phyloP scores from a whole-genome alignment of 805 yeast species.

The Candida patagonica region DNA sequence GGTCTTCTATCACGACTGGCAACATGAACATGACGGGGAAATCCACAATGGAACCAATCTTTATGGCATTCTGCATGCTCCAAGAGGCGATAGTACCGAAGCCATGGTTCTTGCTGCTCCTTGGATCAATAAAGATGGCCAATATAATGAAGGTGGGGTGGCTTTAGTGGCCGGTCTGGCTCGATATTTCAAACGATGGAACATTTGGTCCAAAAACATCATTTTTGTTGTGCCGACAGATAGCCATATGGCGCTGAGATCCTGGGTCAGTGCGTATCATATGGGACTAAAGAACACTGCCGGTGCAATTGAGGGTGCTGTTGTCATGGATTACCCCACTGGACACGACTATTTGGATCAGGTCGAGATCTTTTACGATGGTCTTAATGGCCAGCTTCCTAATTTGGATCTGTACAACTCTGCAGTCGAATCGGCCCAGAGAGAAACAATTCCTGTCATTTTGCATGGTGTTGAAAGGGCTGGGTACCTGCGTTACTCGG shows the following conservation, averaged over 20 bases:
- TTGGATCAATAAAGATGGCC: constrained; percentile 61
- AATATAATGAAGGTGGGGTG: constrained; percentile 70
- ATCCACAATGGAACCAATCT: constrained; percentile 36
- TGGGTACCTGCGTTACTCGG: constrained; percentile 29
- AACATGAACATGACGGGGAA: constrained; percentile 19
- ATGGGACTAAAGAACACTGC: constrained; percentile 76
- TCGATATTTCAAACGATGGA: constrained; percentile 73
- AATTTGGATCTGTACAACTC: constrained; percentile 83
- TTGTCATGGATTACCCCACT: constrained; percentile 69
- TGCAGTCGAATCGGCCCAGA: constrained; percentile 61
- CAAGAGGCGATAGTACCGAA: constrained; percentile 94
- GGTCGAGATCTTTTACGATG: constrained; percentile 71
- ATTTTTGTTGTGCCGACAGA: constrained; percentile 76
- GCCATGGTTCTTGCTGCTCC: constrained; percentile 88
- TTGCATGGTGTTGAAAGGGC: constrained; percentile 43
- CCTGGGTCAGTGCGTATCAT: constrained; percentile 95
- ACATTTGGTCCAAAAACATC: constrained; percentile 92
- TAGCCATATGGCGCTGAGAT: constrained; percentile 55
- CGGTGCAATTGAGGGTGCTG: constrained; percentile 87
- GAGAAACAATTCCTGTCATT: constrained; percentile 64
- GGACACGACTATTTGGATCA: constrained; percentile 58
- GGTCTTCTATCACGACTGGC: constrained; percentile 39
- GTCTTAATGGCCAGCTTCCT: constrained; percentile 92
- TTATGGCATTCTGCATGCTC: constrained; percentile 83
- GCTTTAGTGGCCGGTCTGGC: constrained; percentile 65